Evolutionary conservation across 371 early-diverging fungal genomes (phyloP), one percentile per base, ranked within the genome.

Genomic region (Lichtheimia corymbifera): DNA sequence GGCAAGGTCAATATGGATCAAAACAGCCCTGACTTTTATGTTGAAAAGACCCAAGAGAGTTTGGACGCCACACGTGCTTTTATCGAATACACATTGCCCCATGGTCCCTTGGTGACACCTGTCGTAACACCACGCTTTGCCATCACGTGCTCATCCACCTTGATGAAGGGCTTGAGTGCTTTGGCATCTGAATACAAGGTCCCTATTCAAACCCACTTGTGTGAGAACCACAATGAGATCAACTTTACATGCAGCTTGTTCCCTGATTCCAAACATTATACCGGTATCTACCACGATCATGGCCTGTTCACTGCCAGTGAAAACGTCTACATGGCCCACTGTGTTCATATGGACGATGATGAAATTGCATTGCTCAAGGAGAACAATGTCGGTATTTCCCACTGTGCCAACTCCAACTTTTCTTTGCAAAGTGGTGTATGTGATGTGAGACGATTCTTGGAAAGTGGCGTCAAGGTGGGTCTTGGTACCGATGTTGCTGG

Each of bases 1-100:
- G 97, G 97, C 45, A 95, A 95, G 68, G 96, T 96, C 61, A 93
- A 92, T 82, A 96, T 96, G 97, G 95, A 96, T 71, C 80, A 88
- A 60, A 91, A 95, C 68, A 68, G 88, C 1, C 95, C 96, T 6
- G 86, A 87, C 24, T 82, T 75, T 63, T 90, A 92, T 68, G 63
- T 81, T 17, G 95, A 97, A 69, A 66, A 77, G 2, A 89, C 90
- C 1, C 78, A 76, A 20, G 77, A 81, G 15, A 90, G 88, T 60
- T 59, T 94, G 30, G 55, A 72, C 1, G 87, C 83, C 20, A 96
- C 96, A 0, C 80, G 84, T 4, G 71, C 78, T 11, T 92, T 93
- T 64, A 78, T 93, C 51, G 73, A 84, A 27, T 86, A 84, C 41
- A 78, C 87, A 11, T 62, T 75, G 40, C 63, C 50, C 30, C 70